phyloP scores from a whole-genome alignment of 1,284 basidiomycete genomes.

The Apiotrichum domesticum region DNA sequence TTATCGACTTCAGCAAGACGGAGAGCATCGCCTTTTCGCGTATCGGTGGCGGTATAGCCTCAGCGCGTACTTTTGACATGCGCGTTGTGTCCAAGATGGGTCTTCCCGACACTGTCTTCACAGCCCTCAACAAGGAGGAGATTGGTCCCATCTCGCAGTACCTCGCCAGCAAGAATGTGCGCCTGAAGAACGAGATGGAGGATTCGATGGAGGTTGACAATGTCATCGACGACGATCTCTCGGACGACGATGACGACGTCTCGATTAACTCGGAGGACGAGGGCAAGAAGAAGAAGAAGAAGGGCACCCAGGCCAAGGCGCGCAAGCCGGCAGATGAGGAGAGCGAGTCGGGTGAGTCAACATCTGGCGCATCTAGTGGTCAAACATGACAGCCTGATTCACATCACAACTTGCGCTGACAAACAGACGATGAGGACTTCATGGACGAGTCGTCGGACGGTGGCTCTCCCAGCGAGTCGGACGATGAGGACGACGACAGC shows the following conservation, averaged over 20 bases:
- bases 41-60: slow-evolving; percentile 82
- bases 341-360: slow-evolving; percentile 67
- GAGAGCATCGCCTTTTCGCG: slow-evolving; percentile 87
- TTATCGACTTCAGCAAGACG: slow-evolving; percentile 86
- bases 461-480: slow-evolving; percentile 72
- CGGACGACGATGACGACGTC: slow-evolving; percentile 53
- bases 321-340: slow-evolving; percentile 56
- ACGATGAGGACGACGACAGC: slow-evolving; percentile 57
- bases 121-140: slow-evolving; percentile 92
- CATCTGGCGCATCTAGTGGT: not conserved
- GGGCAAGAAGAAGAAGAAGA: slow-evolving; percentile 28
- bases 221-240: slow-evolving; percentile 73
- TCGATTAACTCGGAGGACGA: slow-evolving; percentile 36
- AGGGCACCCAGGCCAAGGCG: slow-evolving; percentile 50
- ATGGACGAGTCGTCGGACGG: slow-evolving; percentile 71
- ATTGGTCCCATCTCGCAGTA: slow-evolving; percentile 79
- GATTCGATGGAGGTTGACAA: slow-evolving; percentile 67
- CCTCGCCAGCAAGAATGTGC: slow-evolving; percentile 82
- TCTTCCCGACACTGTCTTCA: slow-evolving; percentile 80
- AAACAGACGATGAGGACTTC: slow-evolving; percentile 75
- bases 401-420: not conserved
- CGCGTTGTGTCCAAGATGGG: slow-evolving; percentile 73
- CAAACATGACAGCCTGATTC: not conserved
- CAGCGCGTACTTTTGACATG: slow-evolving; percentile 91
- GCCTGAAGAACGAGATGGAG: slow-evolving; percentile 94